Base-by-base conservation (phyloP, 164 flowering plant genomes). In the Akebia trifoliata region DNA sequence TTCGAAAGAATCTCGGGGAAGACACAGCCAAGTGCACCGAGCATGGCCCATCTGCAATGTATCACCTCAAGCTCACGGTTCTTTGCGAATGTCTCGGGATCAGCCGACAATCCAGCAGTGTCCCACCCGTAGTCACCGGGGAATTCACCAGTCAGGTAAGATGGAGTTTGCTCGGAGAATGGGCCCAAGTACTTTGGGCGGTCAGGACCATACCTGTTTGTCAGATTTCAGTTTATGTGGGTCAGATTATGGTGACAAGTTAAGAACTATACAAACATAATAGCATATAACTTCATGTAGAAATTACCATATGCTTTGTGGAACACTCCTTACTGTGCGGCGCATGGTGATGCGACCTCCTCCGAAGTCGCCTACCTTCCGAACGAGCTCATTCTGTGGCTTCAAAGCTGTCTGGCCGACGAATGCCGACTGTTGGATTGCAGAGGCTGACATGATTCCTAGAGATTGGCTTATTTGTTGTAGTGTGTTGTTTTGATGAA, bases 261-360 rank as follows among this genome's bases (percentile, higher is more conserved):
- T 14, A 49, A 49, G 28, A 4, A 26, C 2, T 7, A 7, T 49
- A 6, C 3, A 28, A 26, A 35, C 3, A 28, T 2, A 24, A 50
- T 50, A n/a, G 21, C 18, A 50, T 36, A 11, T 2, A n/a, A n/a
- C n/a, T n/a, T n/a, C n/a, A 2, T 56, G 9, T 10, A 9, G 8
- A 20, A 20, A 7, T 43, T 70, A 76, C 80, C 80, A 76, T n/a
- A 76, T 76, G 73, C 80, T 76, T 17, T 63, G 62, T 4, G 80
- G 72, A 38, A 62, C 62, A 28, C 75, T 76, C 39, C 45, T 73
- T 22, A 73, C 73, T 24, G 80, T 73, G 17, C 80, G 63, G 17
- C 80, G 72, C 75, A 73, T 73, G 67, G 64, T 53, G 73, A 70
- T 8, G 38, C 75, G 73, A 60, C 73, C 77, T 4, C 63, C 64